Base-by-base conservation (phyloP, 2,329 filamentous ascomycete genomes). In the Claviceps maximensis region DNA sequence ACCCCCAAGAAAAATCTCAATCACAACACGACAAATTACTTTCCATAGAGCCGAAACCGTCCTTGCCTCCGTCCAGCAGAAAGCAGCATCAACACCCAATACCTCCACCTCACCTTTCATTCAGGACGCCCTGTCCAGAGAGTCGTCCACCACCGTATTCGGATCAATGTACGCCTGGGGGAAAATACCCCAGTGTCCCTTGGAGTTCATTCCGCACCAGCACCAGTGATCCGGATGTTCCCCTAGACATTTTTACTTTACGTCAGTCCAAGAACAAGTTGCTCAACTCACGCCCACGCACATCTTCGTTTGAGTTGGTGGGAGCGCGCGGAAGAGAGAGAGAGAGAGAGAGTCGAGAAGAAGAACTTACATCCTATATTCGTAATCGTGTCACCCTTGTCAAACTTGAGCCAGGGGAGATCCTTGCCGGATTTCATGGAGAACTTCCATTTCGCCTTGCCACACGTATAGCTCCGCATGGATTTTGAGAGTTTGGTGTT, bases 361-460 rank as follows among this genome's bases (percentile, higher is more conserved):
- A n/a, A 21, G 3, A 8, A 71, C 75, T 69, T 61, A 76, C 75
- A 79, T 49, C 67, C 68, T 31, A 79, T 87, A 67, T 83, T 87
- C 57, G 74, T 80, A 17, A 85, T 83, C 2, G 75, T 72, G 56
- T 87, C 83, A n/a, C 79, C 80, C 61, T 83, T 84, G 36, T 83
- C 81, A 60, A 87, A 79, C 57, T 69, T 73, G 17, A 81, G 67
- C 78, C 78, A 81, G 12, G 71, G 63, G 27, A 69, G 69, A 19
- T 65, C 66, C 17, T 71, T 68, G 49, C 69, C 68, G 23, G 69
- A 64, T 56, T 73, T 74, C 33, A 71, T 69, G 46, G 68, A 67
- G 65, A 77, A 80, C 62, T 72, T 78, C 77, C 77, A 81, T 54
- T 69, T 69, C 12, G 76, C 69, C 44, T 71, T 69, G 12, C 74